Conservation (phyloP, 176 grass and related monocot species). For the Oryza coarctata region DNA sequence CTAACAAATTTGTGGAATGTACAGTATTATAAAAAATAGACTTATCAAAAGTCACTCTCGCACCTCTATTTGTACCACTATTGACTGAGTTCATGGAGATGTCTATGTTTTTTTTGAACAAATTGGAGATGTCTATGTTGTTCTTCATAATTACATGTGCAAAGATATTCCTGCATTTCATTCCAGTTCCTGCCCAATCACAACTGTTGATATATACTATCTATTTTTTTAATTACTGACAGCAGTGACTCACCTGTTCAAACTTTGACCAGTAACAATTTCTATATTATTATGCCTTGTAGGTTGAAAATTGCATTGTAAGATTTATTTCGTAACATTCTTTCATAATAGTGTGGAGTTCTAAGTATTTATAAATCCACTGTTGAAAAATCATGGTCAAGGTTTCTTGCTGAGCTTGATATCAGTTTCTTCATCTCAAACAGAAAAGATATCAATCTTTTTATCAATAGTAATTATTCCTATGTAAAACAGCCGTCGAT, state of each 20-base stretch:
- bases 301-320: not conserved
- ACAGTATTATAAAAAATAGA: not conserved
- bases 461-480: not conserved
- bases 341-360: not conserved
- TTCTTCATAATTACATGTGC: slow-evolving; percentile 1
- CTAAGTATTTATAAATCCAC: not conserved
- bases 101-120: not conserved
- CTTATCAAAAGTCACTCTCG: not conserved
- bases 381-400: not conserved
- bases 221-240: not conserved
- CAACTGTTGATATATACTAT: not conserved
- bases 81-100: not conserved
- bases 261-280: not conserved
- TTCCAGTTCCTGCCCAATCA: not conserved
- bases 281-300: not conserved
- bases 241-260: not conserved
- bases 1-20: not conserved
- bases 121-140: not conserved
- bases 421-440: not conserved
- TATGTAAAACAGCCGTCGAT: not conserved
- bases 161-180: not conserved
- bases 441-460: not conserved
- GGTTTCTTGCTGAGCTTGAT: slow-evolving; percentile 1
- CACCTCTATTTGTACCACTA: not conserved
- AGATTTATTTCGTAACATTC: not conserved